Evolutionary conservation across 148 eudicot genomes (phyloP).

Genomic region (Heliamphora exappendiculata): DNA sequence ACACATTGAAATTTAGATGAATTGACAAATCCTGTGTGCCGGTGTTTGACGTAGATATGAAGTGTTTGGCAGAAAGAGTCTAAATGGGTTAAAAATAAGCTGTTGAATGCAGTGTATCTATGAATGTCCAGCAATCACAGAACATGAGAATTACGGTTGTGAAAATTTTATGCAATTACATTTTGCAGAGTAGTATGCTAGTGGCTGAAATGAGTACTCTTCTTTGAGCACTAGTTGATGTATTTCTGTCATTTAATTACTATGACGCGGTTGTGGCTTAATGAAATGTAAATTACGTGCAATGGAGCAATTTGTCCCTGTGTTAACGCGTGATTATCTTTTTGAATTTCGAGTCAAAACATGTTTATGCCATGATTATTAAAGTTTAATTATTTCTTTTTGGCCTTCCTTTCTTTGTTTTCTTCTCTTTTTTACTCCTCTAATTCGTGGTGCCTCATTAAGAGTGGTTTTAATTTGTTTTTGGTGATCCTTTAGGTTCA

Average conservation of each 20-base stretch:
- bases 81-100: background rate
- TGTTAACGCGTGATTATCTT: background rate
- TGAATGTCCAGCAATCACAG: background rate
- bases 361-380: background rate
- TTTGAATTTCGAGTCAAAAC: background rate
- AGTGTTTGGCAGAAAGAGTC: background rate
- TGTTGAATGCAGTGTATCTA: background rate
- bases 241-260: background rate
- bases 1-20: background rate
- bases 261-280: background rate
- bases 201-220: background rate
- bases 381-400: background rate
- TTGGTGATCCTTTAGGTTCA: slow-evolving; percentile 51
- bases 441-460: background rate
- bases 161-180: background rate
- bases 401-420: background rate
- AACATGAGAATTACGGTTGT: background rate
- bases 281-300: background rate
- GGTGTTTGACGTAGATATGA: background rate
- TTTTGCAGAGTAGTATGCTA: background rate
- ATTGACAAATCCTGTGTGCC: background rate
- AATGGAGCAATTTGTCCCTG: background rate
- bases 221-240: background rate
- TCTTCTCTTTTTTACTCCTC: background rate
- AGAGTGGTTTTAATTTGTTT: slow-evolving; percentile 5